These are phyloP conservation scores for Senna tora DNA, from an alignment of 306 rosid species.

Conservation along the genomic window DNA sequence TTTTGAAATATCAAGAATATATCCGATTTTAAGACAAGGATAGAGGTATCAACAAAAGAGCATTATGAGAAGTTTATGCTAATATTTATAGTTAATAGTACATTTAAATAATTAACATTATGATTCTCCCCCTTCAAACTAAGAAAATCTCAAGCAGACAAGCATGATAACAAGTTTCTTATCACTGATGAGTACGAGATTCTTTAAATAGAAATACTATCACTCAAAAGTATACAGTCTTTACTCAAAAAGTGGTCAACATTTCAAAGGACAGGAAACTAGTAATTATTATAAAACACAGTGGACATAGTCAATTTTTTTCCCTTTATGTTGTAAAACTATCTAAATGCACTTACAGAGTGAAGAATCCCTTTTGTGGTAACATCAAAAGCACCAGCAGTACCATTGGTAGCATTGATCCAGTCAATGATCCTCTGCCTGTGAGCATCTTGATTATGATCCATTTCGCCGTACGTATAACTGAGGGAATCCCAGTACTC, in stretches of 20 bases:
- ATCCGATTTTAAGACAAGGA: background rate
- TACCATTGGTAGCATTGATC: conserved; percentile 87
- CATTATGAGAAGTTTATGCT: background rate
- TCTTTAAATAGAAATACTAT: conserved; percentile 9
- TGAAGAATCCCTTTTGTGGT: conserved; percentile 98
- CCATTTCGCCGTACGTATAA: conserved; percentile 90
- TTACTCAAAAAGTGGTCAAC: background rate
- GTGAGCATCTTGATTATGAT: conserved; percentile 94
- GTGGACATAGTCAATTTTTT: conserved; percentile 4
- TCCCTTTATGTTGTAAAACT: conserved; percentile 16
- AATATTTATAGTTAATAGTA: conserved; percentile 5
- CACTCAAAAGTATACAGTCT: background rate
- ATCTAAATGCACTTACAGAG: conserved; percentile 61
- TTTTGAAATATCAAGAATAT: conserved; percentile 16
- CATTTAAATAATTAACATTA: conserved; percentile 9
- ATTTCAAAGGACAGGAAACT: conserved; percentile 13
- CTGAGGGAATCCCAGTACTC: conserved; percentile 98
- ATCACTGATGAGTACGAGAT: conserved; percentile 13
- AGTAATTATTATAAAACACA: conserved; percentile 14
- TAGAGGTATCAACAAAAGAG: conserved; percentile 8
- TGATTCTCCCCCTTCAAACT: conserved; percentile 13
- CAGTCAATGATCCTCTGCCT: conserved; percentile 97
- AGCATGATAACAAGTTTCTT: conserved; percentile 25
- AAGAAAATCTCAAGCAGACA: conserved; percentile 22
- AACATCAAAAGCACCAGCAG: conserved; percentile 94